These are phyloP conservation scores for Pichia sporocuriosa DNA, from an alignment of 805 yeast genomes.

Conservation along the genomic window DNA sequence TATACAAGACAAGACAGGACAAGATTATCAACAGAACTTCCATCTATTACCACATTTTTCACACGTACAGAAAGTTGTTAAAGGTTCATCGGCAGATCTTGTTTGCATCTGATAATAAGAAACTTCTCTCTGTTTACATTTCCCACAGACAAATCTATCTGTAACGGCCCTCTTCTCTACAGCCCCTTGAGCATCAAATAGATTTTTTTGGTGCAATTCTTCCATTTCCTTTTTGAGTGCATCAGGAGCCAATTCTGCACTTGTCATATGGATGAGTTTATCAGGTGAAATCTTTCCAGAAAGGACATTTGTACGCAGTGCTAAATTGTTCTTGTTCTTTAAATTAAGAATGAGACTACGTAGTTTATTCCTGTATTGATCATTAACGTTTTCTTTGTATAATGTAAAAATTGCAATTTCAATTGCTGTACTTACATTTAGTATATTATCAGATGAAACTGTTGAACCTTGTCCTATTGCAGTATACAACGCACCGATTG, in stretches of 20 bases:
- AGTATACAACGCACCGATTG: conserved; percentile 77
- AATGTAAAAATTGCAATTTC: conserved; percentile 64
- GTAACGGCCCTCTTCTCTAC: conserved; percentile 93
- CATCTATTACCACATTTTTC: conserved; percentile 96
- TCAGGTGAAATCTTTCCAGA: conserved; percentile 60
- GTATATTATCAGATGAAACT: conserved; percentile 42
- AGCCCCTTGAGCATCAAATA: conserved; percentile 97
- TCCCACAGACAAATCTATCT: conserved; percentile 94
- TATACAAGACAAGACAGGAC: not conserved
- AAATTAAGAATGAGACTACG: conserved; percentile 83
- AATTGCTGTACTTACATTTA: conserved; percentile 59
- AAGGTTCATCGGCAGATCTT: conserved; percentile 97
- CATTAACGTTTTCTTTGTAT: conserved; percentile 50
- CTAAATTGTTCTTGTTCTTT: conserved; percentile 85
- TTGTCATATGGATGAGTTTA: conserved; percentile 70
- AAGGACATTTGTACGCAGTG: conserved; percentile 62
- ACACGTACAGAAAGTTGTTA: conserved; percentile 97
- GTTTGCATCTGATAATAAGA: conserved; percentile 97
- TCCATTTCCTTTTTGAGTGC: conserved; percentile 79
- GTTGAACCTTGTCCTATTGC: conserved; percentile 80
- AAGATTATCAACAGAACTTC: conserved; percentile 67
- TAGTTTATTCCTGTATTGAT: conserved; percentile 71
- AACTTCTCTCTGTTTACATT: conserved; percentile 95
- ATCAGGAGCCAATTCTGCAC: conserved; percentile 96
- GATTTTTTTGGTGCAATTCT: conserved; percentile 76